These are phyloP conservation scores for Ambrosia hybrid DNA, from an alignment of 140 eudicot species.

Conservation along the genomic window DNA sequence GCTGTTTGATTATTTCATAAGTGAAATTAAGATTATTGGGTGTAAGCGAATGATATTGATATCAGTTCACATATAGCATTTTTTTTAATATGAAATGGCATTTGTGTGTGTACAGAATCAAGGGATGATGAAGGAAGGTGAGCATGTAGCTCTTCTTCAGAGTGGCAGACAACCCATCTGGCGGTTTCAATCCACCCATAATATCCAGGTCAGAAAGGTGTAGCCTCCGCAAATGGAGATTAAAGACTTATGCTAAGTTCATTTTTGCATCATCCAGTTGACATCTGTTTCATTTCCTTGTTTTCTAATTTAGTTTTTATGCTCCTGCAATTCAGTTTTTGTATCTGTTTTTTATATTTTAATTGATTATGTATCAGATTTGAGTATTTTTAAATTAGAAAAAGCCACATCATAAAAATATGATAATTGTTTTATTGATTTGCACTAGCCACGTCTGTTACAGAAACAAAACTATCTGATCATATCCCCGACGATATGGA, in stretches of 20 bases:
- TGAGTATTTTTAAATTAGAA: neutral
- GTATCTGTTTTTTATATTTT: constrained; percentile 20
- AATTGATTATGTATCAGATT: neutral
- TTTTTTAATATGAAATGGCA: constrained; percentile 13
- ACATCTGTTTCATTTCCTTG: constrained; percentile 1
- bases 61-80: neutral
- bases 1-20: no score
- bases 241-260: constrained; percentile 12
- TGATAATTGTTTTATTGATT: constrained; percentile 1
- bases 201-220: constrained; percentile 87
- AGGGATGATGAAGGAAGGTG: constrained; percentile 96
- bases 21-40: neutral
- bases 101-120: constrained; percentile 53
- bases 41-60: neutral
- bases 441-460: neutral
- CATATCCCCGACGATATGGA: neutral
- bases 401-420: no score
- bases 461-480: constrained; percentile 5
- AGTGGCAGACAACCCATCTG: constrained; percentile 90
- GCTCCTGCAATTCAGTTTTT: constrained; percentile 18
- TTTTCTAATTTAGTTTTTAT: constrained; percentile 18
- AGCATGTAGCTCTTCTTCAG: constrained; percentile 89
- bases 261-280: constrained; percentile 23
- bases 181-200: constrained; percentile 86
- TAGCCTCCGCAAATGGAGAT: constrained; percentile 31